Evolutionary conservation across 2,329 filamentous ascomycete genomes (phyloP), one percentile per base, ranked within the genome.

Genomic region (Colletotrichum kahawae): DNA sequence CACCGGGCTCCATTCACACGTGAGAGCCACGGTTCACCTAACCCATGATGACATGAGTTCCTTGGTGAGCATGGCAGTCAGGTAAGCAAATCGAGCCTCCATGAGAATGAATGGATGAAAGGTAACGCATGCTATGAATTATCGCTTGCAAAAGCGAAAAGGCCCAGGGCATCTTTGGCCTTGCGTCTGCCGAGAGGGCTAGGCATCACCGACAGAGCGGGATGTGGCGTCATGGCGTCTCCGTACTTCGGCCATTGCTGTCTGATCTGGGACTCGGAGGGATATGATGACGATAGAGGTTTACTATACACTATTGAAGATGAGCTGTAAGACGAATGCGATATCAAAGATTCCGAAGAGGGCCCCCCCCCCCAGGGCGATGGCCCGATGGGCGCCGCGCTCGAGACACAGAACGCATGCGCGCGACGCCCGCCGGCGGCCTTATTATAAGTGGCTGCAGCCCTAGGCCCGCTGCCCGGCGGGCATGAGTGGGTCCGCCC

Each of bases 351-450:
- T 18, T 33, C 43, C 43, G 38, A 48, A 21, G 51, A 67, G 12
- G 16, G 36, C 10, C 21, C 4, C 33, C 21, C 4, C 33, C 0
- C n/a, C 43, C 43, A 13, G 43, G 12, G 43, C 43, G 12, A 51
- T 51, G 43, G 43, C n/a, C 43, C 43, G 43, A 51, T 51, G 43
- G 43, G 43, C 43, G 43, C n/a, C 43, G 43, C 43, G 43, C 24
- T 27, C 43, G n/a, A 51, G 57, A 43, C 24, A 51, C 18, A 51
- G 43, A 51, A 51, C 43, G 13, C 16, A 36, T n/a, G 43, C 18
- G 54, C 70, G 64, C 56, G 29, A 13, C 59, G 70, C 66, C 36
- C 72, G 72, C 72, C 72, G 72, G 56, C 72, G 72, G 72, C 68
- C 72, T 67, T 6, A 5, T 24, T 63, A 34, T 34, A 31, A 67